Evolutionary conservation across 2,329 filamentous ascomycete genomes (phyloP), one percentile per base, ranked within the genome.

Genomic region (Triangularia setosa): DNA sequence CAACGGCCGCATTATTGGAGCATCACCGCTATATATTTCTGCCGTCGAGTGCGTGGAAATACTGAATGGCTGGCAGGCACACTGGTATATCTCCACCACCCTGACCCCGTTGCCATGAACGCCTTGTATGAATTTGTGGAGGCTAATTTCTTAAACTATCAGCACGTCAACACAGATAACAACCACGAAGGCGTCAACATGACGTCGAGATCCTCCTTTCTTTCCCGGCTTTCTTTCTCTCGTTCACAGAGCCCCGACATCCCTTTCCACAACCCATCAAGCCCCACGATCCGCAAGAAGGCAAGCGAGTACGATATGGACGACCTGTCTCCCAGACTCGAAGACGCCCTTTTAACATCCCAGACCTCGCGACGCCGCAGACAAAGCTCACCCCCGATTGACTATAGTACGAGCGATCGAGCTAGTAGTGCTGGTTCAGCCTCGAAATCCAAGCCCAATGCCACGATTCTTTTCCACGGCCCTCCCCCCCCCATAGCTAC

Each of bases 401-500:
- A 53, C 53, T 69, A 64, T 28, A 55, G 52, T 27, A 25, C 52
- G 60, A 68, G 62, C 61, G 68, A 68, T 67, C 33, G 60, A 14
- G 69, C 66, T 58, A 76, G 72, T 66, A 73, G 71, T 27, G 66
- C 68, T 6, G 73, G 69, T 12, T 77, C 78, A 1, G 68, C 73
- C 9, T 75, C 76, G 5, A 76, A 74, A 61, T 66, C 65, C 23
- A 76, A 72, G 58, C 69, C 69, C 14, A 64, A 62, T 1, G 55
- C 60, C 8, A 75, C 71, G 12, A 65, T 73, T 2, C 75, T 84
- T 54, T 84, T 84, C 63, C 70, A 75, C 2, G 81, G 81, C 1
- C 82, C 83, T 0, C 83, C 83, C 0, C 81, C 83, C 0, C 83
- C 83, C 3, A 84, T 85, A 63, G 77, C 80, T 1, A 68, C 74